Evolutionary conservation across 306 rosid species (phyloP).

Genomic region (Dalbergia cochinchinensis): DNA sequence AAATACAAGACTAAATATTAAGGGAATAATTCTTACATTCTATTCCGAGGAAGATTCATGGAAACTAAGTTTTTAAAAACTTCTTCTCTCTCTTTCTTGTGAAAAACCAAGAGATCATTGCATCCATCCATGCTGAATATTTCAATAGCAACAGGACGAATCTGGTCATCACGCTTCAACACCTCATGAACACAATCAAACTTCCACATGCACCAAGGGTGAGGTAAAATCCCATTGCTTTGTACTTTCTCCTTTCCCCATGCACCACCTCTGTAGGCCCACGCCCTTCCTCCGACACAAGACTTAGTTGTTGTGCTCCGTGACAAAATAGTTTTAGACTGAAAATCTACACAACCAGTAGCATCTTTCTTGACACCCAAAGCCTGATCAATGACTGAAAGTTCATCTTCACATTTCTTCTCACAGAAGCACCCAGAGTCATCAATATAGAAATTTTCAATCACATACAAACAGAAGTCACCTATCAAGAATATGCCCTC

Average conservation of each 20-base stretch:
- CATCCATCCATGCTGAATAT: slow-evolving; percentile 99
- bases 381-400: slow-evolving; percentile 97
- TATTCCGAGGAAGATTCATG: slow-evolving; percentile 96
- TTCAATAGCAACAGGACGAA: slow-evolving; percentile 99
- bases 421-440: slow-evolving; percentile 89
- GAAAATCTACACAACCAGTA: slow-evolving; percentile 74
- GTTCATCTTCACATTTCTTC: slow-evolving; percentile 88
- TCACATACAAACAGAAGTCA: slow-evolving; percentile 89
- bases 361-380: slow-evolving; percentile 93
- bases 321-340: slow-evolving; percentile 80
- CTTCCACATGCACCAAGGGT: slow-evolving; percentile 99
- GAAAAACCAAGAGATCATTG: slow-evolving; percentile 97
- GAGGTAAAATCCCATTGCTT: slow-evolving; percentile 82
- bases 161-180: slow-evolving; percentile 98
- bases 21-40: slow-evolving; percentile 72
- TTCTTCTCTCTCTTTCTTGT: slow-evolving; percentile 97
- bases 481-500: slow-evolving; percentile 98
- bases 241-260: slow-evolving; percentile 98
- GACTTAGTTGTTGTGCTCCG: slow-evolving; percentile 71
- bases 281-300: slow-evolving; percentile 93
- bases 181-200: slow-evolving; percentile 97
- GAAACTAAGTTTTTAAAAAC: slow-evolving; percentile 91
- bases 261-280: slow-evolving; percentile 99
- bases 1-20: slow-evolving; percentile 31
- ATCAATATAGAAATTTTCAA: slow-evolving; percentile 89